Conservation (phyloP, 768 basidiomycete genomes). For the Suillus brevipes region DNA sequence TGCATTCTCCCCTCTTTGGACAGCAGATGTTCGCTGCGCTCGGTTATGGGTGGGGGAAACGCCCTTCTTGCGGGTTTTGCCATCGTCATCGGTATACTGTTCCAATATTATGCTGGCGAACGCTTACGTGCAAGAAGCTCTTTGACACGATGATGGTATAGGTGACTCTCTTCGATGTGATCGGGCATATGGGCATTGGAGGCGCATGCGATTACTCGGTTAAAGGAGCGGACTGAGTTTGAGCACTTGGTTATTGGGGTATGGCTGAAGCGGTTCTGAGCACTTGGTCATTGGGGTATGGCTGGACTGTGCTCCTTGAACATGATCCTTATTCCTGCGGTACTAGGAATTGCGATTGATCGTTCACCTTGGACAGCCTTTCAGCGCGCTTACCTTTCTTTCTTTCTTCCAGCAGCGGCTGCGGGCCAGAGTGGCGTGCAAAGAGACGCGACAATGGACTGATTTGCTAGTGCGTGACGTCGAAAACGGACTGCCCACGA, state of each 20-base stretch:
- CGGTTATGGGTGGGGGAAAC: constrained; percentile 57
- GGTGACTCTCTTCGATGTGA: background rate
- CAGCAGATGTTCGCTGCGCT: constrained; percentile 62
- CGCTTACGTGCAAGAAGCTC: constrained; percentile 23
- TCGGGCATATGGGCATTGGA: background rate
- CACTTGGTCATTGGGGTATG: background rate
- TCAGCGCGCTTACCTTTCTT: too few relatives aligned
- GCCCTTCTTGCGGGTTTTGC: background rate
- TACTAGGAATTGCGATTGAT: too few relatives aligned
- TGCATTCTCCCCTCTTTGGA: constrained; percentile 65
- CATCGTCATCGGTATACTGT: background rate
- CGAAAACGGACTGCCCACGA: too few relatives aligned
- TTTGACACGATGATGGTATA: background rate
- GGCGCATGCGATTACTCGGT: background rate
- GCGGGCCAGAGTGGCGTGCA: too few relatives aligned
- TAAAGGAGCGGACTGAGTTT: background rate
- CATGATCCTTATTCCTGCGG: background rate
- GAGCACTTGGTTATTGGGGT: background rate
- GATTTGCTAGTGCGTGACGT: too few relatives aligned
- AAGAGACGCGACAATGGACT: too few relatives aligned
- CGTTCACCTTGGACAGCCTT: too few relatives aligned
- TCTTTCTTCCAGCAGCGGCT: too few relatives aligned
- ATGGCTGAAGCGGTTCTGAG: background rate
- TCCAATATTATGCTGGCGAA: background rate
- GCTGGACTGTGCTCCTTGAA: background rate